Conservation (phyloP, 768 basidiomycete genomes). For the Phylloporus sp. region DNA sequence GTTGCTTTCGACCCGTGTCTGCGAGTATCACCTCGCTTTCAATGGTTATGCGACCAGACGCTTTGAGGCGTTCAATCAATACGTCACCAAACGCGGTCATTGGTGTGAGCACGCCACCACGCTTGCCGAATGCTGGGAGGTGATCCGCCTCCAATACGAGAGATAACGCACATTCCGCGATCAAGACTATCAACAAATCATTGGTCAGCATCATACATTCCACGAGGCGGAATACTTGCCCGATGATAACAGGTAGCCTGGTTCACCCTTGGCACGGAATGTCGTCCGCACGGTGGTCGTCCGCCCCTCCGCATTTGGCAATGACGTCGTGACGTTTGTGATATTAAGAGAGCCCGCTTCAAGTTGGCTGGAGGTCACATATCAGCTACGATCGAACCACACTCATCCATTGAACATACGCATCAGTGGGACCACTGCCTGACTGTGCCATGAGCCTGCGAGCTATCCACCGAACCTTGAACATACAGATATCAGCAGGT, state of each 20-base stretch:
- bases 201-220: neutral
- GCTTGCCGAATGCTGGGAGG: conserved; percentile 52
- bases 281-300: conserved; percentile 51
- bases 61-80: conserved; percentile 61
- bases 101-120: conserved; percentile 81
- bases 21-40: conserved; percentile 40
- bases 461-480: conserved; percentile 48
- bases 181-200: conserved; percentile 48
- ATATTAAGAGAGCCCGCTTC: conserved; percentile 56
- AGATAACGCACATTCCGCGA: conserved; percentile 74
- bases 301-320: conserved; percentile 35
- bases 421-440: conserved; percentile 59
- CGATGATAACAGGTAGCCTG: conserved; percentile 48
- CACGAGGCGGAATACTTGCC: neutral
- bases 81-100: conserved; percentile 77
- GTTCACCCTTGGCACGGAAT: conserved; percentile 67
- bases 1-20: conserved; percentile 7
- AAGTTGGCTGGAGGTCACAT: conserved; percentile 39
- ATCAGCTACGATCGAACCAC: conserved; percentile 1
- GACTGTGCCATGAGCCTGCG: conserved; percentile 47
- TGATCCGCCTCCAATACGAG: conserved; percentile 52
- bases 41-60: conserved; percentile 53
- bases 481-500: neutral
- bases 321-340: conserved; percentile 67
- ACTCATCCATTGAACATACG: conserved; percentile 37